Percentiles rank a stretch among this genome's conserved stretches.
phyloP scores from a whole-genome alignment of 257 asterid species.

The Forsythia suspensa region DNA sequence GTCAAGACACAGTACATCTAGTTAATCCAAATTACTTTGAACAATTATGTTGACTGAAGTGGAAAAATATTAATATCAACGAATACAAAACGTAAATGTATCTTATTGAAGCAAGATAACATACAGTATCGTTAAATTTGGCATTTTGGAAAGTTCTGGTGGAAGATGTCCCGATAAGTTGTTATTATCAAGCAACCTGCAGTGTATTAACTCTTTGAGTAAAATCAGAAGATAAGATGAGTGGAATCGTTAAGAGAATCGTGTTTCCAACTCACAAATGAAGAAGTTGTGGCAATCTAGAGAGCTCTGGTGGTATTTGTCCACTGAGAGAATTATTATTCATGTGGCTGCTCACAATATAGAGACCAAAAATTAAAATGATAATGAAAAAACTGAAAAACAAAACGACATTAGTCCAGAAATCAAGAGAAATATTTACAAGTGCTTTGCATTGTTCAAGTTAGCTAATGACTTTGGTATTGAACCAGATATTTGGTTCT shows the following conservation, averaged over 20 bases:
- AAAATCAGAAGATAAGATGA: conserved; percentile 8
- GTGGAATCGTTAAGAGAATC: background rate
- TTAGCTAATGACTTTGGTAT: conserved; percentile 73
- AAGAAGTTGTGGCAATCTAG: conserved; percentile 53
- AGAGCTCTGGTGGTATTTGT: conserved; percentile 60
- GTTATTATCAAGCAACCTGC: conserved; percentile 77
- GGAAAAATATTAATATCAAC: background rate
- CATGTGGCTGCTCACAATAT: conserved; percentile 59
- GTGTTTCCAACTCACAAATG: conserved; percentile 57
- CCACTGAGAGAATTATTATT: conserved; percentile 74
- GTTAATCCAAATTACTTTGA: no score
- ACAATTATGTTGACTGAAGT: no score
- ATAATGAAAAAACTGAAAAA: conserved; percentile 5
- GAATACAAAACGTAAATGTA: background rate
- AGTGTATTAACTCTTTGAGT: conserved; percentile 7
- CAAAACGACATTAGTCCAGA: conserved; percentile 1
- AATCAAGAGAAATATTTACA: conserved; percentile 47
- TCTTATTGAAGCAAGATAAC: conserved; percentile 20
- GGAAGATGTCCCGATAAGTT: conserved; percentile 69
- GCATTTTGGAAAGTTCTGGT: conserved; percentile 49
- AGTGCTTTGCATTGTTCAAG: conserved; percentile 57
- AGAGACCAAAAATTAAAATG: background rate
- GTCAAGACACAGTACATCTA: no score
- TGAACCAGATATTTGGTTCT: conserved; percentile 78
- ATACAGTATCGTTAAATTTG: conserved; percentile 49